These are phyloP conservation scores for Liquidambar formosana DNA, from an alignment of 164 flowering plant genomes.

Conservation along the genomic window DNA sequence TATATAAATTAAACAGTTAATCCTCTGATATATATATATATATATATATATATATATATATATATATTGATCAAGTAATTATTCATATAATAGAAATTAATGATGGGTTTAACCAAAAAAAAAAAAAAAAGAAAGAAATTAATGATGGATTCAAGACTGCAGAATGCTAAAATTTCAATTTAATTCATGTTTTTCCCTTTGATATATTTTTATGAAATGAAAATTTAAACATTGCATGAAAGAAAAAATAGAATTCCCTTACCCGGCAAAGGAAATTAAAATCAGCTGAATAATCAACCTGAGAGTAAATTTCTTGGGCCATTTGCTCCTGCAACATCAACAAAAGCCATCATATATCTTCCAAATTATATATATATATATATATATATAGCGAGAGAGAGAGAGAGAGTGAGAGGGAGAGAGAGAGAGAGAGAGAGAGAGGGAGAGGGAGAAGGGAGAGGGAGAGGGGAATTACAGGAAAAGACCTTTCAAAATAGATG, in stretches of 20 bases:
- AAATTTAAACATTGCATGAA: neutral
- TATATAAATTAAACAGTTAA: too few species aligned
- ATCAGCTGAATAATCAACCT: constrained; percentile 56
- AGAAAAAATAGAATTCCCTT: constrained; percentile 7
- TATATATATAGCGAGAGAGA: neutral
- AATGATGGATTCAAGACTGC: too few species aligned
- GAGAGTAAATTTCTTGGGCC: constrained; percentile 55
- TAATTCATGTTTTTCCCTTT: too few species aligned
- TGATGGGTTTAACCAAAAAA: too few species aligned
- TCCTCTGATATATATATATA: too few species aligned
- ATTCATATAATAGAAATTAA: too few species aligned
- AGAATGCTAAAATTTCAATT: too few species aligned
- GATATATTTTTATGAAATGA: neutral
- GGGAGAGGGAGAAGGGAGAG: neutral
- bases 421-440: neutral
- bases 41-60: too few species aligned
- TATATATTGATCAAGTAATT: too few species aligned
- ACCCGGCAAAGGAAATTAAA: constrained; percentile 71
- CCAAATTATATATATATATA: constrained; percentile 8
- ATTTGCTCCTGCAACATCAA: constrained; percentile 43
- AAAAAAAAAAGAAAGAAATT: too few species aligned
- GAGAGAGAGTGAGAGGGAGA: neutral
- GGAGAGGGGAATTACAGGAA: neutral
- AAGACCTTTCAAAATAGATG: constrained; percentile 50
- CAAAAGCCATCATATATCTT: neutral